Base-by-base conservation (phyloP, 176 grass and related monocot species). In the Dactylis glomerata region DNA sequence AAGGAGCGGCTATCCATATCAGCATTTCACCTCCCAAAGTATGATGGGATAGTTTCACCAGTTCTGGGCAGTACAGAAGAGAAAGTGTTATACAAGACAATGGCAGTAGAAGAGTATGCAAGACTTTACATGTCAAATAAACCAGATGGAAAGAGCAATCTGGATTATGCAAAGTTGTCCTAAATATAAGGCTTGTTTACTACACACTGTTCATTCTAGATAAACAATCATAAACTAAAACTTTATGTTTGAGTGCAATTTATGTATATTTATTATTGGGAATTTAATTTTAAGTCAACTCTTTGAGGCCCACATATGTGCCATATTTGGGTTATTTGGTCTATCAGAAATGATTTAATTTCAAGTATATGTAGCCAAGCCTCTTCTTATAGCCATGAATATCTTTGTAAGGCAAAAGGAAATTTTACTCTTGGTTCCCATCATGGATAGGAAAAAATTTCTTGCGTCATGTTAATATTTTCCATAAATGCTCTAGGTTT, bases 1-100 rank as follows among this genome's bases (percentile, higher is more conserved):
- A 55, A 44, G 32, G 91, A 92, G 81, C 69, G 91, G 36, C 15
- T 92, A 58, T 87, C 91, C 1, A 12, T 87, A 31, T 86, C 84
- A 31, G 80, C 80, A 37, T 88, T 88, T 34, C 50, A 88, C n/a
- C 6, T 23, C 13, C 86, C 80, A 51, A 62, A 69, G 54, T 31
- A 61, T 50, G 80, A 62, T 24, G 86, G 73, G 27, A 20, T 61
- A 9, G 19, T 88, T 41, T 78, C 80, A 62, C 86, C 86, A 0
- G 8, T 71, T 17, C 4, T 16, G 17, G 4, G 10, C 5, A 15
- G 3, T 40, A 2, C 16, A 1, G n/a, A 44, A 44, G 78, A 81
- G 2, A 76, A 14, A 50, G 2, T 59, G 2, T 2, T 81, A 1
- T 86, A 73, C 31, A 86, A 86, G 67, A 86, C 67, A 32, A 3